Evolutionary conservation across 805 yeast genomes (phyloP), one percentile per base, ranked within the genome.

Genomic region (Blastobotrys robertii): DNA sequence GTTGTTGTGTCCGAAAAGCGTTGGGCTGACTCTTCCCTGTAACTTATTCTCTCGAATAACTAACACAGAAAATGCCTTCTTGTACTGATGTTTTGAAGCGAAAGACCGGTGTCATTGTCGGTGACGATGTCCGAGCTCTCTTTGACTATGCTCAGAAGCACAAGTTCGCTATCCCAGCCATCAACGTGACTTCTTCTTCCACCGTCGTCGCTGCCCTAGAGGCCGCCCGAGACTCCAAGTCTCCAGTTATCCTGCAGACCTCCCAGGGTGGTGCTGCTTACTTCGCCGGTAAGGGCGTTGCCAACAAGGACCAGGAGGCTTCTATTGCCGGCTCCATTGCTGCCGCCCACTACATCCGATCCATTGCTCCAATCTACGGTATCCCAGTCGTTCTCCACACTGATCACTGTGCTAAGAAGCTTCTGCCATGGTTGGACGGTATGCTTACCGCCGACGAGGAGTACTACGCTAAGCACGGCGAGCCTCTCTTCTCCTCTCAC

Each of bases 221-320:
- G 70, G 96, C 97, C 53, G 96, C 97, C 49, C 85, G 94, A 69
- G 97, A 92, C 70, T 76, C 73, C 72, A 77, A 82, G 57, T 78
- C 95, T 50, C 98, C 98, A 73, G 87, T 92, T 71, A 85, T 92
- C 66, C 73, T 92, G 65, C 98, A 92, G 74, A 79, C 90, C 57
- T 90, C 97, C 49, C 87, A 92, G 70, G 98, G 98, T 74, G 98
- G 98, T 76, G 95, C 98, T 57, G 97, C 97, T 52, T 92, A 79
- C 85, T 92, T 92, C 67, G 98, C 98, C 53, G 98, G 98, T 74
- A 92, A 92, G 80, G 98, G 97, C 74, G 87, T 92, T 57, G 75
- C 77, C 67, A 92, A 92, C 84, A 75, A 74, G 60, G 81, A 85
- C 75, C 97, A 92, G 74, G 72, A 73, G 61, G 98, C 97, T 49